A percentile compares a stretch with the other conserved stretches of the same genome.
Evolutionary conservation across 306 rosid genomes (phyloP).

Genomic region (Inga oerstediana): DNA sequence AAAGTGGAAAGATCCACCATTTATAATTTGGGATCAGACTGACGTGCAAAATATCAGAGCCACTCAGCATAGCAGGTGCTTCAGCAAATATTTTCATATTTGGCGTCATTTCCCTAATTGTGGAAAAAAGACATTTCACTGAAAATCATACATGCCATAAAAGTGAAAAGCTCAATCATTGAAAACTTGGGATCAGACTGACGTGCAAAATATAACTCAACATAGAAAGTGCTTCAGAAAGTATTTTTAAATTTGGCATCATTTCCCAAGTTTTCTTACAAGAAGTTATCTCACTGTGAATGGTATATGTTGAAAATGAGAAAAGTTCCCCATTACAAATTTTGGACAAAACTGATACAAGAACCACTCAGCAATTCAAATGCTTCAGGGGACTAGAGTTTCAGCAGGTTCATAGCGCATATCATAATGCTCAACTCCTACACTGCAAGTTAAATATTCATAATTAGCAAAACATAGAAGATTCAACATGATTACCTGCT

Average conservation of each 20-base stretch:
- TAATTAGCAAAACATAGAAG: neutral
- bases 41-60: constrained; percentile 2
- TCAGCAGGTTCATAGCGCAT: neutral
- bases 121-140: neutral
- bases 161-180: neutral
- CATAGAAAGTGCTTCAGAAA: constrained; percentile 23
- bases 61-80: constrained; percentile 34
- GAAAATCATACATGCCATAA: neutral
- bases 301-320: neutral
- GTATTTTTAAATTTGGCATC: neutral
- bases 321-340: neutral
- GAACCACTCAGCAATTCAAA: neutral
- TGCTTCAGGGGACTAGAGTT: neutral
- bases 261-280: neutral
- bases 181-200: constrained; percentile 40
- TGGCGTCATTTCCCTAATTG: constrained; percentile 35
- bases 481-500: constrained; percentile 55
- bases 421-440: neutral
- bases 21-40: neutral
- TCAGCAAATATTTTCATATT: neutral
- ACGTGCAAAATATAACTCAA: constrained; percentile 40
- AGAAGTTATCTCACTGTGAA: neutral
- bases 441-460: neutral
- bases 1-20: neutral
- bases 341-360: constrained; percentile 41